Percentiles rank a stretch among this genome's conserved stretches.
Conservation (phyloP, 2,329 filamentous ascomycete species). For the Periconia sp. region DNA sequence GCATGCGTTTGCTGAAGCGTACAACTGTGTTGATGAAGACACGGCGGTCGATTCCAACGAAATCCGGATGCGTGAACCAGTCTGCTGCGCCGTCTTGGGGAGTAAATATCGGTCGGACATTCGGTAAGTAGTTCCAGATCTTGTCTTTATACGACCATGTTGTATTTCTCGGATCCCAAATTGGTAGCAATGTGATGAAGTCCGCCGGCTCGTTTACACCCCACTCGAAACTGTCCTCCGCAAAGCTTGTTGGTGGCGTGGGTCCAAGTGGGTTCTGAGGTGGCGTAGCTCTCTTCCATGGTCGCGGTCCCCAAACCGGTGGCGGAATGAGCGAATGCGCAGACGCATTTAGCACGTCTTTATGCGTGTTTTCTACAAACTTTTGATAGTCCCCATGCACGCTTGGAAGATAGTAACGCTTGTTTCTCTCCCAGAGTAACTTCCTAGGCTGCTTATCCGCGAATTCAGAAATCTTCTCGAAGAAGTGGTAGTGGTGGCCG, state of each 20-base stretch:
- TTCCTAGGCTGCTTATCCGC: conserved; percentile 62
- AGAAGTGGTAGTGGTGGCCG: conserved; percentile 81
- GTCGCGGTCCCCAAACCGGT: conserved; percentile 83
- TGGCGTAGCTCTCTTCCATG: conserved; percentile 61
- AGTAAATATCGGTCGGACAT: conserved; percentile 79
- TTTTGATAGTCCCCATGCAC: conserved; percentile 58
- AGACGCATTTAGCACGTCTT: conserved; percentile 47
- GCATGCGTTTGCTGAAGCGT: conserved; percentile 78
- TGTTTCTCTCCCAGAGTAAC: conserved; percentile 64
- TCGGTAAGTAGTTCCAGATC: conserved; percentile 56
- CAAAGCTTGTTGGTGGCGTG: conserved; percentile 71
- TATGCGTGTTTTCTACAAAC: conserved; percentile 52
- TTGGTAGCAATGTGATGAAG: conserved; percentile 87
- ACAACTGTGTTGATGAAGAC: conserved; percentile 89
- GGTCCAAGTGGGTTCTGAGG: conserved; percentile 81
- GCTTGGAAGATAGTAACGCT: conserved; percentile 61
- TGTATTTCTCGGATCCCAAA: conserved; percentile 88
- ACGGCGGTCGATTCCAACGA: conserved; percentile 67
- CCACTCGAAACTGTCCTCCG: conserved; percentile 84
- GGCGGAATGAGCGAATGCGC: conserved; percentile 53
- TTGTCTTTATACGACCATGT: conserved; percentile 69
- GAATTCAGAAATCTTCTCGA: conserved; percentile 66
- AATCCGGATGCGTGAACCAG: conserved; percentile 59
- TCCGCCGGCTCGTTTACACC: conserved; percentile 91
- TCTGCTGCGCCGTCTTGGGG: conserved; percentile 73